Evolutionary conservation across 2,329 filamentous ascomycete species (phyloP).

Genomic region (Trichoderma pleuroti): DNA sequence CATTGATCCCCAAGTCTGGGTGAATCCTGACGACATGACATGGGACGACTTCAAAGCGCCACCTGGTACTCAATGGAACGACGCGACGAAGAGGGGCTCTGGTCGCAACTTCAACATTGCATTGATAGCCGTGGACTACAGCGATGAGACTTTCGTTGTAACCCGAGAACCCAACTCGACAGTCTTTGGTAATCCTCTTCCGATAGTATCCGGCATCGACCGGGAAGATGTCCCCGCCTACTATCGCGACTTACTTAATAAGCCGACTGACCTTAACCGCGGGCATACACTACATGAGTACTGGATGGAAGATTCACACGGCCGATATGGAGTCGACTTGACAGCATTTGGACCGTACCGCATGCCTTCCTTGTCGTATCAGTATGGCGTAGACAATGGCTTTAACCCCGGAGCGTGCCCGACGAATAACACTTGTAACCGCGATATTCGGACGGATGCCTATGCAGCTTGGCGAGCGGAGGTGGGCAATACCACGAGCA

Average conservation of each 20-base stretch:
- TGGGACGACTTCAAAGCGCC: constrained; percentile 47
- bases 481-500: constrained; percentile 47
- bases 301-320: constrained; percentile 55
- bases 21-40: constrained; percentile 53
- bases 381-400: constrained; percentile 48
- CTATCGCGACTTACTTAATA: constrained; percentile 50
- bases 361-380: constrained; percentile 45
- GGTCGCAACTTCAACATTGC: constrained; percentile 55
- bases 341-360: constrained; percentile 50
- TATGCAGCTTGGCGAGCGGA: constrained; percentile 48
- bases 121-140: constrained; percentile 50
- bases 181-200: constrained; percentile 49
- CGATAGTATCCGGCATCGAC: constrained; percentile 38
- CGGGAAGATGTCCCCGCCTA: constrained; percentile 47
- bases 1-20: constrained; percentile 51
- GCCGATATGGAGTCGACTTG: constrained; percentile 50
- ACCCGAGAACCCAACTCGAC: constrained; percentile 44
- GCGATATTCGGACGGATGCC: constrained; percentile 48
- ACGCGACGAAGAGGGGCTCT: constrained; percentile 42
- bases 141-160: constrained; percentile 47
- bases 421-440: constrained; percentile 38
- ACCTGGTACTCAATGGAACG: constrained; percentile 47
- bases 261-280: constrained; percentile 46
- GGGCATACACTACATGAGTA: constrained; percentile 54
- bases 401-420: constrained; percentile 50